phyloP scores from a whole-genome alignment of 345 rosid genomes.

The Raphanus raphanistrum region DNA sequence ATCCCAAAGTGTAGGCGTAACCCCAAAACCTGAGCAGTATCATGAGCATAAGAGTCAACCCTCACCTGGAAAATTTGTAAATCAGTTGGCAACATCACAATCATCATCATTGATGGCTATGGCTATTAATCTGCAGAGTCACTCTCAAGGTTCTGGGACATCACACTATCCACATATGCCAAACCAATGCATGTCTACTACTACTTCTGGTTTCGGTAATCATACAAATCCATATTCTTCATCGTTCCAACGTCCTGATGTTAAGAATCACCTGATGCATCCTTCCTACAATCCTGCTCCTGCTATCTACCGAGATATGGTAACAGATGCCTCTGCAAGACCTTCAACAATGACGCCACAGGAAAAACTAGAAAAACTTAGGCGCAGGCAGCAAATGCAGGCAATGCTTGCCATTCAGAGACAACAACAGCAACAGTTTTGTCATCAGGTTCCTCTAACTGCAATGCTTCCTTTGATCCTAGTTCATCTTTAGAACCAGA shows the following conservation, averaged over 20 bases:
- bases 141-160: constrained; percentile 50
- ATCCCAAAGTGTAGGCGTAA: constrained; percentile 37
- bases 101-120: constrained; percentile 51
- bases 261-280: constrained; percentile 48
- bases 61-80: constrained; percentile 14
- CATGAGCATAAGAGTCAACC: constrained; percentile 40
- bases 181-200: constrained; percentile 48
- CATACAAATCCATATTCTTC: constrained; percentile 57
- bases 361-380: constrained; percentile 88
- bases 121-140: constrained; percentile 52
- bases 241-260: constrained; percentile 50
- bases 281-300: constrained; percentile 54
- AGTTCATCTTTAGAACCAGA: constrained; percentile 59
- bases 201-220: constrained; percentile 55
- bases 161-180: constrained; percentile 52
- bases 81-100: constrained; percentile 44
- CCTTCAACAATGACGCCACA: constrained; percentile 84
- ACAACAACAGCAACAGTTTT: constrained; percentile 70
- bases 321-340: constrained; percentile 43
- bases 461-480: constrained; percentile 53
- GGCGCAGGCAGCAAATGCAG: constrained; percentile 94
- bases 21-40: constrained; percentile 39
- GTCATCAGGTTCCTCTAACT: constrained; percentile 45
- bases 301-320: constrained; percentile 44
- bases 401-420: constrained; percentile 94